Evolutionary conservation across 2,329 filamentous ascomycete genomes (phyloP), one percentile per base, ranked within the genome.

Genomic region (Capronia epimyces): DNA sequence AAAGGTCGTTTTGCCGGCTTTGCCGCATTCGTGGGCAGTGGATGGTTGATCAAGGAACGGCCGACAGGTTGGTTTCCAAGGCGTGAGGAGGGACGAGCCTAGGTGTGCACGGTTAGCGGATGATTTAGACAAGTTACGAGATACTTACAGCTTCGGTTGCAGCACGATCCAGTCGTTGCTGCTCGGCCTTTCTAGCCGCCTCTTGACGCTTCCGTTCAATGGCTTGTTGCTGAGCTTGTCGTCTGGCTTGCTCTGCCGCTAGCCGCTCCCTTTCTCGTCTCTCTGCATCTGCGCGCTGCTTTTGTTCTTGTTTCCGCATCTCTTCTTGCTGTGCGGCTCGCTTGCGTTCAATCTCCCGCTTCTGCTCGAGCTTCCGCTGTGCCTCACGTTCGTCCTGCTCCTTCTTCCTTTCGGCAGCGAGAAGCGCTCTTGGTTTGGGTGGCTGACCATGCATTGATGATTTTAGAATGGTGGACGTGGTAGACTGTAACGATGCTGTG

Each of bases 341-440:
- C 70, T 89, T 89, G 42, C 86, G 82, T 65, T 95, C 89, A 27
- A 86, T 72, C 62, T 94, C 87, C 13, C 83, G 79, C 69, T 94
- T 95, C 31, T 85, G 83, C 16, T 94, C 87, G 7, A 84, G 83
- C 63, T 88, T 91, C 43, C 84, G 81, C 62, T 89, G 83, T 12
- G 82, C 81, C 58, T 89, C 87, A 42, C 83, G 81, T 64, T 94
- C 88, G 61, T 95, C 89, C 65, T 81, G 54, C 66, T 95, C 89
- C 65, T 86, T 91, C 68, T 89, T 90, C 63, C 83, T 84, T 32
- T 87, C 86, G 2, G 85, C 87, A 42, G 86, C 75, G 47, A 90
- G 82, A 18, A 90, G 72, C 1, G 86, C 84, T 65, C 86, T 87
- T 0, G 83, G 79, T 45, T 83, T 81, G 1, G 78, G 75, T n/a